Evolutionary conservation across 2,329 filamentous ascomycete genomes (phyloP).

Genomic region (Lasiodiplodia theobromae): DNA sequence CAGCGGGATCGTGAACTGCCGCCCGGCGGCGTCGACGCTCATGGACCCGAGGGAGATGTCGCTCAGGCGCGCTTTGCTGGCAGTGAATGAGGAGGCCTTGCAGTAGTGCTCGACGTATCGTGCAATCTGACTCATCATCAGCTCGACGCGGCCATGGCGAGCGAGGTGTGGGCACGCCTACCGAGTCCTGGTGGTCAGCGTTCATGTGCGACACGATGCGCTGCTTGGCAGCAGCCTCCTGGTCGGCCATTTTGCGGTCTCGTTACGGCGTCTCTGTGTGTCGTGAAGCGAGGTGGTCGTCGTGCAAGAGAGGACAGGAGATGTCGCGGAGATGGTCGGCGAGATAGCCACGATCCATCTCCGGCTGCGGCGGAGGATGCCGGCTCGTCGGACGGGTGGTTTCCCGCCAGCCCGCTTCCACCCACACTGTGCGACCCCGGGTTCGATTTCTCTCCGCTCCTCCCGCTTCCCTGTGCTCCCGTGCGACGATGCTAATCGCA

Average conservation of each 20-base stretch:
- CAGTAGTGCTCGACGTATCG: constrained; percentile 80
- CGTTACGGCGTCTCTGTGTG: neutral
- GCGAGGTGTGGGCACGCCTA: constrained; percentile 35
- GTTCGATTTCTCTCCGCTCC: constrained; percentile 11
- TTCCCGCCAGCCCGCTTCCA: neutral
- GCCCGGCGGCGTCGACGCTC: constrained; percentile 63
- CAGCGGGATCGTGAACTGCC: constrained; percentile 65
- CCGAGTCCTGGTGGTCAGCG: constrained; percentile 75
- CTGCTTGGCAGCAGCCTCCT: constrained; percentile 59
- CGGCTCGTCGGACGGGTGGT: neutral
- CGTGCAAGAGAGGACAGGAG: neutral
- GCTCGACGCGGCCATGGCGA: constrained; percentile 14
- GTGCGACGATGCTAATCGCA: constrained; percentile 2
- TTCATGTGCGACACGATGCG: constrained; percentile 88
- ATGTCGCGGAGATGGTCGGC: constrained; percentile 10
- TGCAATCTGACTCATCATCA: constrained; percentile 54
- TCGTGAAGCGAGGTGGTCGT: neutral
- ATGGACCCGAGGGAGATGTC: constrained; percentile 72
- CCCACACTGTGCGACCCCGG: neutral
- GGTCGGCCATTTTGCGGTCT: constrained; percentile 38
- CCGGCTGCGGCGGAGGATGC: constrained; percentile 2
- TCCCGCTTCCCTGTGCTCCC: neutral
- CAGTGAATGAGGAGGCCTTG: constrained; percentile 61
- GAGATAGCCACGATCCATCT: constrained; percentile 23
- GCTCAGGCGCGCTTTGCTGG: constrained; percentile 66